Conservation (phyloP, 345 rosid species). For the Eucalyptus viminalis region DNA sequence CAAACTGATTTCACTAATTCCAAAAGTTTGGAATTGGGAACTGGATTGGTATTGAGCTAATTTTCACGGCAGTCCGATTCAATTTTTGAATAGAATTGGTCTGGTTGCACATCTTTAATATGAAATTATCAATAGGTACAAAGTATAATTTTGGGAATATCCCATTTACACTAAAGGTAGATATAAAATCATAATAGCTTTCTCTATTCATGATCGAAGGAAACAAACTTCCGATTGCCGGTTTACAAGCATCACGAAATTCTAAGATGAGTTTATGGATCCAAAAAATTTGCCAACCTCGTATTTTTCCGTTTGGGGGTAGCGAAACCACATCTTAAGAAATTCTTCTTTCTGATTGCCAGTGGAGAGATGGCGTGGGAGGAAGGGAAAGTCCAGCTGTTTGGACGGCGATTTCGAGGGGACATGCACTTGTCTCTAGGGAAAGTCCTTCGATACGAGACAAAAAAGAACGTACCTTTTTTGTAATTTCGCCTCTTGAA, state of each 20-base stretch:
- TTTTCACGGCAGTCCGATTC: rapidly evolving
- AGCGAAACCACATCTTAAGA: not conserved
- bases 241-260: not conserved
- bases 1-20: too few relatives aligned
- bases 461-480: too few relatives aligned
- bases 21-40: too few relatives aligned
- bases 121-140: not conserved
- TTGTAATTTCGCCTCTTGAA: too few relatives aligned
- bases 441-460: not conserved
- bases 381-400: not conserved
- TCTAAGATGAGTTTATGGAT: not conserved
- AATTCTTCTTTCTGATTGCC: not conserved
- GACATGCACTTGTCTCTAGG: not conserved
- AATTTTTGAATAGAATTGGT: too few relatives aligned
- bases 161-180: not conserved
- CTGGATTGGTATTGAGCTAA: rapidly evolving
- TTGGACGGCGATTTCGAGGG: not conserved
- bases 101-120: not conserved
- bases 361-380: not conserved
- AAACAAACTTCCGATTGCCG: not conserved
- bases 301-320: not conserved
- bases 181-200: not conserved
- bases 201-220: not conserved
- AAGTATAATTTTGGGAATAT: not conserved
- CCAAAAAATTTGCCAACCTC: not conserved